These are phyloP conservation scores for Zelonia costaricensis DNA, from an alignment of 208 protist species.

Conservation along the genomic window DNA sequence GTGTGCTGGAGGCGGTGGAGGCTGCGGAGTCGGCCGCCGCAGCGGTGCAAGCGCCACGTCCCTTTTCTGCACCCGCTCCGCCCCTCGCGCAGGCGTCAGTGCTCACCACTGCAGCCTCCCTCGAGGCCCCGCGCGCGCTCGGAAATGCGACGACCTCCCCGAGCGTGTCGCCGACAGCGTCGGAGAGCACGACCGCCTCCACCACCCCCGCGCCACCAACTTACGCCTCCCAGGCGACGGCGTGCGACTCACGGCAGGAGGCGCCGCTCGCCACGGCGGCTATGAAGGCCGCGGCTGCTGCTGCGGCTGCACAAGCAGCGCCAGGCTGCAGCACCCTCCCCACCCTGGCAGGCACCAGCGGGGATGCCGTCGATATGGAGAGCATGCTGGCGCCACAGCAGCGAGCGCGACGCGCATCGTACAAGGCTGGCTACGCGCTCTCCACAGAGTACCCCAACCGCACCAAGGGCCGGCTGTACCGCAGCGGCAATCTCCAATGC, in stretches of 20 bases:
- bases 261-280: not conserved
- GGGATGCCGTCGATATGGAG: too few species aligned
- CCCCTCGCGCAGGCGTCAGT: not conserved
- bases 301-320: not conserved
- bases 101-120: not conserved
- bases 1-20: slow-evolving; percentile 25
- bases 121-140: not conserved
- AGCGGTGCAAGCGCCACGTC: too few species aligned
- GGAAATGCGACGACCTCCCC: not conserved
- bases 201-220: not conserved
- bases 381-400: too few species aligned
- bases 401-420: slow-evolving; percentile 6
- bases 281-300: not conserved
- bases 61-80: too few species aligned
- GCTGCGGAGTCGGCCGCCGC: not conserved
- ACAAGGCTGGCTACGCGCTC: slow-evolving; percentile 20
- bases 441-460: slow-evolving; percentile 21
- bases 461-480: slow-evolving; percentile 35
- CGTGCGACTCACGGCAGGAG: too few species aligned
- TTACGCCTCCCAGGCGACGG: too few species aligned
- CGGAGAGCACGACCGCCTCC: not conserved
- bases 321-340: too few species aligned
- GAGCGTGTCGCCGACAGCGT: not conserved
- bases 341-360: too few species aligned
- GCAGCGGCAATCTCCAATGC: slow-evolving; percentile 44